Percentiles rank a stretch among this genome's conserved stretches.
phyloP scores from a whole-genome alignment of 202 grass and related monocot species.

The Carex arenaria region DNA sequence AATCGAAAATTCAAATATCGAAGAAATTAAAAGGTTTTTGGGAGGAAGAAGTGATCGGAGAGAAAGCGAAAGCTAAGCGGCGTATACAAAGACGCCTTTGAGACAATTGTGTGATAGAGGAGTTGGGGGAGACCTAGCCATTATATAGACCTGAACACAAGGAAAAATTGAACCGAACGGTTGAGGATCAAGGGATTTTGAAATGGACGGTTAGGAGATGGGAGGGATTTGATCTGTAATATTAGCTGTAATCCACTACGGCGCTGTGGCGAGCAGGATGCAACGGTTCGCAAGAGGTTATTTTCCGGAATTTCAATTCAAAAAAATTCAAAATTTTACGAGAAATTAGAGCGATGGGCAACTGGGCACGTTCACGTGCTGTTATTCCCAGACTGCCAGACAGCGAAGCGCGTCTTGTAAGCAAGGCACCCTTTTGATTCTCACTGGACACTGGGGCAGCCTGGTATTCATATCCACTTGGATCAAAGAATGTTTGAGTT shows the following conservation, averaged over 20 bases:
- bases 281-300: neutral
- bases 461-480: too few species aligned
- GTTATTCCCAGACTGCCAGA: neutral
- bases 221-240: neutral
- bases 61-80: conserved; percentile 39
- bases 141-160: neutral
- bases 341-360: neutral
- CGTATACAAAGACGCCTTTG: conserved; percentile 69
- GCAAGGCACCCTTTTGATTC: too few species aligned
- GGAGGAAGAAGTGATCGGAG: conserved; percentile 24
- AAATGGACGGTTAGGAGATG: neutral
- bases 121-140: neutral
- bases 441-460: too few species aligned
- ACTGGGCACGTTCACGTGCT: neutral
- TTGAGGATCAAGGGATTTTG: neutral
- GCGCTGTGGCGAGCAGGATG: neutral
- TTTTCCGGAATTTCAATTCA: neutral
- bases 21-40: neutral
- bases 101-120: conserved; percentile 29
- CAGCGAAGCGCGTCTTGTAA: neutral
- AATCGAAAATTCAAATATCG: neutral
- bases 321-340: neutral
- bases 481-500: too few species aligned
- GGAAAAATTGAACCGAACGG: neutral
- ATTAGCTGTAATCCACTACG: neutral